Conservation (phyloP, 345 rosid genomes). For the Hevea brasiliensis region DNA sequence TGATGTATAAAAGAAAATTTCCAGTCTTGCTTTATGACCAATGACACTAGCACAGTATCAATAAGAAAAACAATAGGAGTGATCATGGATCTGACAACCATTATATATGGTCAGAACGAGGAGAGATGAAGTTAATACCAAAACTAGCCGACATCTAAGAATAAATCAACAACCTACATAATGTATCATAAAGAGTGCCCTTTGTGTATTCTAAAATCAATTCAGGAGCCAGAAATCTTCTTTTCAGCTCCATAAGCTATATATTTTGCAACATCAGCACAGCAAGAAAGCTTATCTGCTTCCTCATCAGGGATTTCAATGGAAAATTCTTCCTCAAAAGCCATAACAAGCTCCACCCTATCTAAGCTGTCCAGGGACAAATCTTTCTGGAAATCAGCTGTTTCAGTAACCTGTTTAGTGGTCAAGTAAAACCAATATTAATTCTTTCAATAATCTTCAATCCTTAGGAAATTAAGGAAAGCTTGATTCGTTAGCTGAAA, state of each 20-base stretch:
- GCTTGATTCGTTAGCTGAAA: background rate
- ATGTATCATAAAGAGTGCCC: background rate
- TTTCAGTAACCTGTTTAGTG: constrained; percentile 49
- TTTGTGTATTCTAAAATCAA: background rate
- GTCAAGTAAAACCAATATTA: background rate
- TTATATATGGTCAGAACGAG: too few relatives aligned
- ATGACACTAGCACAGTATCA: background rate
- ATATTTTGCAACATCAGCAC: constrained; percentile 60
- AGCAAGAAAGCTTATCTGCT: constrained; percentile 59
- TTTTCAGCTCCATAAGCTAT: constrained; percentile 37
- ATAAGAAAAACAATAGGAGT: background rate
- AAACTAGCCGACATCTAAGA: background rate
- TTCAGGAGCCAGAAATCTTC: constrained; percentile 12
- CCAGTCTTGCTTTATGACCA: background rate
- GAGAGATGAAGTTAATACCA: too few relatives aligned
- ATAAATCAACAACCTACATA: background rate
- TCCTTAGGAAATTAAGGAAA: background rate
- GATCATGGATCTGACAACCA: background rate
- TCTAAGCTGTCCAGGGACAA: constrained; percentile 62
- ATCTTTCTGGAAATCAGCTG: constrained; percentile 64
- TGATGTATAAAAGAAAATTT: background rate
- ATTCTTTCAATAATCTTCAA: background rate
- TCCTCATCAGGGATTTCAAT: constrained; percentile 61
- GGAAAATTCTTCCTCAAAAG: constrained; percentile 64
- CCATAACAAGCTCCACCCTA: constrained; percentile 72